Evolutionary conservation across 768 basidiomycete species (phyloP).

Genomic region (Mycena epipterygia): DNA sequence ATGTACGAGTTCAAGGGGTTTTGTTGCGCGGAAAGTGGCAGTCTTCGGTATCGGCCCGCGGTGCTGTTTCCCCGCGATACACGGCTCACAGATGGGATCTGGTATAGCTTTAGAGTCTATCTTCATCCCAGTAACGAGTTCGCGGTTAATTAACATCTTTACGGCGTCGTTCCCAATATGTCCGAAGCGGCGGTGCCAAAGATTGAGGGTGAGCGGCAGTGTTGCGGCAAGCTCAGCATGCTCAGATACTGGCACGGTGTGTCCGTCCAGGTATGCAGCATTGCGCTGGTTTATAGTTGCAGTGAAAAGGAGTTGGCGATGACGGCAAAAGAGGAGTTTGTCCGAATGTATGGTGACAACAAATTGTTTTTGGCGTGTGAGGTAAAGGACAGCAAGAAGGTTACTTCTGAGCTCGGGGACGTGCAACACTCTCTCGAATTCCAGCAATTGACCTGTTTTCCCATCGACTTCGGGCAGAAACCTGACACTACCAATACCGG

Average conservation of each 20-base stretch:
- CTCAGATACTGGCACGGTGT: constrained; percentile 15
- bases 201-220: constrained; percentile 26
- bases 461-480: constrained; percentile 35
- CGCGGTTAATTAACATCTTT: constrained; percentile 5
- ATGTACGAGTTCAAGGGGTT: constrained; percentile 42
- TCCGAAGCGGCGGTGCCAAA: constrained; percentile 42
- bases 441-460: constrained; percentile 22
- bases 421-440: constrained; percentile 41
- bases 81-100: constrained; percentile 42
- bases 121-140: constrained; percentile 33
- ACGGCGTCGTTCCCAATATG: constrained; percentile 37
- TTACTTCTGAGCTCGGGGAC: constrained; percentile 37
- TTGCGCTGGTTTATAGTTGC: constrained; percentile 34
- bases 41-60: constrained; percentile 25
- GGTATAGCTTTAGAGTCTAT: constrained; percentile 26
- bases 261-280: constrained; percentile 38
- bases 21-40: neutral
- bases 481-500: constrained; percentile 42
- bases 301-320: constrained; percentile 4
- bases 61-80: constrained; percentile 39
- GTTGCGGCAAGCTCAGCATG: constrained; percentile 8
- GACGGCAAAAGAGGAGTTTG: constrained; percentile 8
- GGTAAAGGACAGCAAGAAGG: constrained; percentile 28
- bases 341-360: constrained; percentile 17
- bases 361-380: constrained; percentile 27